phyloP scores from a whole-genome alignment of 202 grass and related monocot genomes.

The Sporobolus alterniflorus region DNA sequence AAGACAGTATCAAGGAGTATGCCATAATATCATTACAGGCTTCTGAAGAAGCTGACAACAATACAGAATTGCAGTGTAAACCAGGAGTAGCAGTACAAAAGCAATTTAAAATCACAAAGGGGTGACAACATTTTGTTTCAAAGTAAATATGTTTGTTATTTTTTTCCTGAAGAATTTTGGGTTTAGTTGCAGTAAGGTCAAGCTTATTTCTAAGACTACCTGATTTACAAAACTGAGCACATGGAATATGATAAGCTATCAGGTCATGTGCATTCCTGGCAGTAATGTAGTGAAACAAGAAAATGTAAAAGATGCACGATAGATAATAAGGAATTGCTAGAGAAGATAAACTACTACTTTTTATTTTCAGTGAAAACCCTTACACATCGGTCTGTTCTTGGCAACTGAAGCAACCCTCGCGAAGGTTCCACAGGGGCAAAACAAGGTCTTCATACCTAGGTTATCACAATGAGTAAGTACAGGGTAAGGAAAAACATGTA shows the following conservation, averaged over 20 bases:
- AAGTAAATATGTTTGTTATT: neutral
- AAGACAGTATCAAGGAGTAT: slow-evolving; percentile 82
- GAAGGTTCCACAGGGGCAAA: slow-evolving; percentile 95
- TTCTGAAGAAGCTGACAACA: slow-evolving; percentile 68
- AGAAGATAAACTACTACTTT: neutral
- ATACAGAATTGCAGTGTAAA: slow-evolving; percentile 24
- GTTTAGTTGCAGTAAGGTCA: neutral
- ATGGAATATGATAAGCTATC: neutral
- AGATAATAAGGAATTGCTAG: neutral
- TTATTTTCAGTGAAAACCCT: slow-evolving; percentile 32
- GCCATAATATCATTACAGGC: slow-evolving; percentile 95
- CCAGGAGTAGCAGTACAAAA: neutral
- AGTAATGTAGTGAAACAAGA: neutral
- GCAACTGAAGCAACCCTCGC: slow-evolving; percentile 81
- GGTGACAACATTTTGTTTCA: neutral
- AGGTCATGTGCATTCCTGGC: neutral
- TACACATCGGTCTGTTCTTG: slow-evolving; percentile 90
- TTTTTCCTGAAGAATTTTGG: neutral
- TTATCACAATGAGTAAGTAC: slow-evolving; percentile 16
- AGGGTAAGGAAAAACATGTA: slow-evolving; percentile 15
- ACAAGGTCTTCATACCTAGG: slow-evolving; percentile 86
- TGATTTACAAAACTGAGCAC: neutral
- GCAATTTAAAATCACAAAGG: neutral
- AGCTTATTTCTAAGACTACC: neutral
- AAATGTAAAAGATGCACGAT: neutral